A percentile compares a stretch with the other conserved stretches of the same genome.
These are phyloP conservation scores for Silene coronaria DNA, from an alignment of 179 eudicot species.

Conservation along the genomic window DNA sequence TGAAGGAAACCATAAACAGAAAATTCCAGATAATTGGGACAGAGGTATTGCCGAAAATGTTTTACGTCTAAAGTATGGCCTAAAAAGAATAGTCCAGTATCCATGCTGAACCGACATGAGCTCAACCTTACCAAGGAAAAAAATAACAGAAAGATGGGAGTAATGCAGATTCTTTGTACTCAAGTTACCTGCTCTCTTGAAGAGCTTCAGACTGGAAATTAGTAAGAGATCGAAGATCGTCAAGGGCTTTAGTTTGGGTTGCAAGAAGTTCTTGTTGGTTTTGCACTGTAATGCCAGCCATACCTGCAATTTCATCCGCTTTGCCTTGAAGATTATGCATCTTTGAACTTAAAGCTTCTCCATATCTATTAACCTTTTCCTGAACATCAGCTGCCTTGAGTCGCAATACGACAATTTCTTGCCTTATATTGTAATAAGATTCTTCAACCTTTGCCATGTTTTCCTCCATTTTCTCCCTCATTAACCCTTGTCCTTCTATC, in stretches of 20 bases:
- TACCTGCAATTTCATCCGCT: constrained; percentile 59
- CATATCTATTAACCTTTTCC: constrained; percentile 45
- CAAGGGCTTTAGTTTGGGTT: constrained; percentile 53
- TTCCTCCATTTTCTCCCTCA: constrained; percentile 27
- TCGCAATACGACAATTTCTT: constrained; percentile 17
- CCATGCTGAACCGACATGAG: too few relatives aligned
- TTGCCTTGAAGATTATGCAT: constrained; percentile 54
- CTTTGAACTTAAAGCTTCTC: constrained; percentile 44
- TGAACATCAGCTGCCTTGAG: constrained; percentile 40
- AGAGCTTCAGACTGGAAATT: constrained; percentile 60
- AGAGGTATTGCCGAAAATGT: too few relatives aligned
- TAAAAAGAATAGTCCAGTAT: too few relatives aligned
- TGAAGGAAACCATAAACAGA: too few relatives aligned
- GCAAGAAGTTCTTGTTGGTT: constrained; percentile 63
- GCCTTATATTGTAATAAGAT: constrained; percentile 16
- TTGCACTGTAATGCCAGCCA: constrained; percentile 49
- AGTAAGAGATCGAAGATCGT: constrained; percentile 52
- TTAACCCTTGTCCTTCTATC: constrained; percentile 23
- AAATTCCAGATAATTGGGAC: too few relatives aligned
- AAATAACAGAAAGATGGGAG: too few relatives aligned
- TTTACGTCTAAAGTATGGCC: too few relatives aligned
- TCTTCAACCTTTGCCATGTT: constrained; percentile 22
- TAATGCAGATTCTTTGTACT: too few relatives aligned
- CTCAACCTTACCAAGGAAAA: too few relatives aligned
- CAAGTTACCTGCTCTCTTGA: constrained; percentile 67